These are phyloP conservation scores for Megacollybia marginata DNA, from an alignment of 768 basidiomycete species.

Conservation along the genomic window DNA sequence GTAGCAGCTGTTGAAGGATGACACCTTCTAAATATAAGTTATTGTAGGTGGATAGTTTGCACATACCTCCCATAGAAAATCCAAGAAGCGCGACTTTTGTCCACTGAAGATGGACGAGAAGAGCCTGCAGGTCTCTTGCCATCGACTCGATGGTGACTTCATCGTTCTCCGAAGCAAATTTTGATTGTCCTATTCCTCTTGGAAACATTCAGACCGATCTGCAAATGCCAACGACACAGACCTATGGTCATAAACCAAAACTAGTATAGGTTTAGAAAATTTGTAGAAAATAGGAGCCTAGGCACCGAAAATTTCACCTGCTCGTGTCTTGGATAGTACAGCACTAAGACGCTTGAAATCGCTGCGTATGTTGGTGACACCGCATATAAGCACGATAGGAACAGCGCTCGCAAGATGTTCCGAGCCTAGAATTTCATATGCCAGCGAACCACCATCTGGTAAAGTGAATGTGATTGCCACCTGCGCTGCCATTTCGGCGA, in stretches of 20 bases:
- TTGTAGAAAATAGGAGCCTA: neutral
- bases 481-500: neutral
- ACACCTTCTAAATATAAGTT: slow-evolving; percentile 9
- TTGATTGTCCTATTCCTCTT: slow-evolving; percentile 21
- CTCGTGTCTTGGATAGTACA: slow-evolving; percentile 10
- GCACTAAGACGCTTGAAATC: slow-evolving; percentile 16
- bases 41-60: neutral
- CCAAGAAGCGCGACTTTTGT: slow-evolving; percentile 17
- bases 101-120: slow-evolving; percentile 17
- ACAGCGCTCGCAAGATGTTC: slow-evolving; percentile 4
- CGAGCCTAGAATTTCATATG: slow-evolving; percentile 19
- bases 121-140: slow-evolving; percentile 16
- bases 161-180: slow-evolving; percentile 9
- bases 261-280: slow-evolving; percentile 5
- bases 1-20: slow-evolving; percentile 18
- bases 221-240: slow-evolving; percentile 1
- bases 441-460: slow-evolving; percentile 17
- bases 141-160: slow-evolving; percentile 20
- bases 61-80: slow-evolving; percentile 22
- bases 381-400: slow-evolving; percentile 17
- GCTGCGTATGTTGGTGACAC: slow-evolving; percentile 10
- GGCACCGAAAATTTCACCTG: slow-evolving; percentile 8
- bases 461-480: slow-evolving; percentile 1
- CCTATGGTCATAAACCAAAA: slow-evolving; percentile 20
- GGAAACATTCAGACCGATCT: neutral